Evolutionary conservation across 345 rosid species (phyloP), one percentile per base, ranked within the genome.

Genomic region (Turnera subulata): DNA sequence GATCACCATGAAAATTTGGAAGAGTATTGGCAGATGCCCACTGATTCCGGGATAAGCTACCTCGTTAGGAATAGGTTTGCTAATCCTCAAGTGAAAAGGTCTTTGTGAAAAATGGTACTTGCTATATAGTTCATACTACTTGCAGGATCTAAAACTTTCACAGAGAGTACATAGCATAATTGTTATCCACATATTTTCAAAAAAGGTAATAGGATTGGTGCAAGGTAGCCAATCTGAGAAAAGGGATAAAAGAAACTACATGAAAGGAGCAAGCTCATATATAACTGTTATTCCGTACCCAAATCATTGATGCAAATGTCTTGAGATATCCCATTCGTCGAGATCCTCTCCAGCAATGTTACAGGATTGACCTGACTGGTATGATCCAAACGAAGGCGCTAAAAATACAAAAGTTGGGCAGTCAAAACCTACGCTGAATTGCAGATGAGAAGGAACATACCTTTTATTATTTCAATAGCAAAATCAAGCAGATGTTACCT

Each of bases 241-340:
- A 37, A 18, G 35, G 42, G 19, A 43, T 24, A 40, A 48, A 33
- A 65, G 18, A 44, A 37, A 22, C 17, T 4, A 29, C 4, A 29
- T 3, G 35, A 8, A 29, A 29, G 35, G 4, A 43, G 11, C 24
- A 48, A 32, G 51, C 35, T 42, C 26, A 46, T 62, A 33, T 58
- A 56, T 58, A 23, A 54, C 55, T 63, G 4, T 21, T 64, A 53
- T 55, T 11, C 58, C 63, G 11, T 89, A 93, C 97, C 99, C 59
- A 93, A 74, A 77, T 93, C 99, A 63, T 93, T 93, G 46, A 93
- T 72, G 59, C 97, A 93, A 55, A 82, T 83, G 68, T 80, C 86
- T 74, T 89, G 94, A 35, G 97, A 80, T 62, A 93, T 73, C 68
- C 96, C 97, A 54, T 71, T 69, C 72, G 52, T 73, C 42, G 88